A percentile compares a stretch with the other conserved stretches of the same genome.
These are phyloP conservation scores for Lactifluus volemus DNA, from an alignment of 768 basidiomycete species.

Conservation along the genomic window DNA sequence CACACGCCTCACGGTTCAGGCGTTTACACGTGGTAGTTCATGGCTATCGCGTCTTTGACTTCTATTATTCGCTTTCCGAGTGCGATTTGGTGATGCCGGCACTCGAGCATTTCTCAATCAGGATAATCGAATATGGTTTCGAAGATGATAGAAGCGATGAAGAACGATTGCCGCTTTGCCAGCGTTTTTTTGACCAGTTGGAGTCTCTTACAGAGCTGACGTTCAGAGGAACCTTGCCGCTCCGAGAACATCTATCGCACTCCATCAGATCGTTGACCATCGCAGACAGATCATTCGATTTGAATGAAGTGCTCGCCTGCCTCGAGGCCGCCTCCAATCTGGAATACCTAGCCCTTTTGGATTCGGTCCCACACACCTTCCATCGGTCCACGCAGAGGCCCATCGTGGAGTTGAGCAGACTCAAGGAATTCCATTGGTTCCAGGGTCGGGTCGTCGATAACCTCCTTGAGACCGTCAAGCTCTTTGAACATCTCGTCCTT, in stretches of 20 bases:
- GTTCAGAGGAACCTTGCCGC: neutral
- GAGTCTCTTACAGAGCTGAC: neutral
- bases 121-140: slow-evolving; percentile 1
- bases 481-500: slow-evolving; percentile 10
- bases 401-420: neutral
- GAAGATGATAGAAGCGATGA: neutral
- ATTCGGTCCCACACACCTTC: slow-evolving; percentile 8
- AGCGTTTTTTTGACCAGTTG: neutral
- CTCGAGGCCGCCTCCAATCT: slow-evolving; percentile 6
- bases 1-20: neutral
- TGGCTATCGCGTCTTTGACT: slow-evolving; percentile 8
- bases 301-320: slow-evolving; percentile 1
- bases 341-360: slow-evolving; percentile 6
- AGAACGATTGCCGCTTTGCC: neutral
- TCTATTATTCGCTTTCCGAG: neutral
- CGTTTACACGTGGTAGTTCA: neutral
- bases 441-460: slow-evolving; percentile 3
- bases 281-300: neutral
- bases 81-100: neutral
- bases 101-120: slow-evolving; percentile 11
- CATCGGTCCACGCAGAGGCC: neutral
- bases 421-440: slow-evolving; percentile 10
- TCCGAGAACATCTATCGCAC: neutral
- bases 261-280: slow-evolving; percentile 5
- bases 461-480: slow-evolving; percentile 11